phyloP scores from a whole-genome alignment of 305 asterid species.

The Vinca major region DNA sequence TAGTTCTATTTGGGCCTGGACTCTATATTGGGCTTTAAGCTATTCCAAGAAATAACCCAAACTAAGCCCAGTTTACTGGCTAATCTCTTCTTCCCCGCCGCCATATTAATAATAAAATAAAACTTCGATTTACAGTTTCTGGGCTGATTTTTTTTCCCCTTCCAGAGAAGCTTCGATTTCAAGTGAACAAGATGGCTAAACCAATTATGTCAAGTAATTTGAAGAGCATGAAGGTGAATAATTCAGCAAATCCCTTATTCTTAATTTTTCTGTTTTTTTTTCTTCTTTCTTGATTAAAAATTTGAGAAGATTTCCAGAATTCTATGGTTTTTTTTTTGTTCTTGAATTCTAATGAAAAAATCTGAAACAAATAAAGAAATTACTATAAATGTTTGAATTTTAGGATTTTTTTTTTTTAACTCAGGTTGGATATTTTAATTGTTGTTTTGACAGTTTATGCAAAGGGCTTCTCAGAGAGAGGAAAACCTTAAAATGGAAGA shows the following conservation, averaged over 20 bases:
- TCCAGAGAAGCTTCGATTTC: slow-evolving; percentile 1
- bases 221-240: slow-evolving; percentile 63
- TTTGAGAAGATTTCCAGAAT: slow-evolving; percentile 4
- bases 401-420: slow-evolving; percentile 7
- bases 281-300: not conserved
- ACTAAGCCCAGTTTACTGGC: not conserved
- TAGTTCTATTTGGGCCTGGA: not conserved
- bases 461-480: slow-evolving; percentile 58
- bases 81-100: not conserved
- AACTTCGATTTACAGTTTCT: not conserved
- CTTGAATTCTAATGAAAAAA: not conserved
- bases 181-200: slow-evolving; percentile 45
- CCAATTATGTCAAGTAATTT: slow-evolving; percentile 65
- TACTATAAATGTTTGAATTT: not conserved
- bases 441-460: slow-evolving; percentile 55
- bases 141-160: not conserved
- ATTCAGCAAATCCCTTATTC: not conserved
- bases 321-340: slow-evolving; percentile 5
- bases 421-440: slow-evolving; percentile 7
- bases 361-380: not conserved
- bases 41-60: not conserved
- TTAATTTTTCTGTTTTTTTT: not conserved
- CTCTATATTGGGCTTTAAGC: not conserved
- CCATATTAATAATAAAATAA: not conserved
- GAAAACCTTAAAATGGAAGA: slow-evolving; percentile 47